Evolutionary conservation across 1,284 basidiomycete species (phyloP).

Genomic region (Flammula alnicola): DNA sequence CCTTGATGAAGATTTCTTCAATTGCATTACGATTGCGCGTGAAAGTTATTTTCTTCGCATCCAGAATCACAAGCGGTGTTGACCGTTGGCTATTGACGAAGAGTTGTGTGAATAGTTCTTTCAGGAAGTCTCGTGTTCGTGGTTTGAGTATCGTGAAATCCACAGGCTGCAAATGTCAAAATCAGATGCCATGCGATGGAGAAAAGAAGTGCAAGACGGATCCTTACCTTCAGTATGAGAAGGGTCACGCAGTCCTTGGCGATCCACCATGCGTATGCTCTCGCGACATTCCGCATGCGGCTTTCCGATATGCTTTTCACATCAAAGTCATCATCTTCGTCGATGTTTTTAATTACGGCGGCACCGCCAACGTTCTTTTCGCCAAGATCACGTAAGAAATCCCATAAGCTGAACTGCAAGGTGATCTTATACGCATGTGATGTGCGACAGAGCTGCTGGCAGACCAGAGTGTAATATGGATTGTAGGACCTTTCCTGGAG

Average conservation of each 20-base stretch:
- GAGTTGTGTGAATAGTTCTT: conserved; percentile 67
- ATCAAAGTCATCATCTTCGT: conserved; percentile 53
- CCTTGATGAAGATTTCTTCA: conserved; percentile 78
- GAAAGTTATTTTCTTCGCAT: conserved; percentile 41
- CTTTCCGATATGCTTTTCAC: conserved; percentile 62
- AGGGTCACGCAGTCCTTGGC: conserved; percentile 53
- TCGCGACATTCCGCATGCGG: conserved; percentile 66
- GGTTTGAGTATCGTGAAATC: conserved; percentile 80
- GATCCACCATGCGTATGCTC: conserved; percentile 63
- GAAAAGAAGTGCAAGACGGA: neutral
- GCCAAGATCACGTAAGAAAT: conserved; percentile 92
- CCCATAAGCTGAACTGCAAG: conserved; percentile 96
- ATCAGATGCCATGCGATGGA: neutral
- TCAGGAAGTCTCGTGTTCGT: conserved; percentile 68
- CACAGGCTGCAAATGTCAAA: conserved; percentile 63
- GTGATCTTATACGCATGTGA: conserved; percentile 90
- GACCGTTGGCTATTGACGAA: conserved; percentile 76
- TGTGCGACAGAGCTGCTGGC: conserved; percentile 71
- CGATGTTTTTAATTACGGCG: conserved; percentile 71
- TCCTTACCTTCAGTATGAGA: conserved; percentile 79
- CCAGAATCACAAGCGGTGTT: conserved; percentile 58
- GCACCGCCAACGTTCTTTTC: conserved; percentile 84
- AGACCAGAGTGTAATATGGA: conserved; percentile 93
- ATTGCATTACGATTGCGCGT: conserved; percentile 61
- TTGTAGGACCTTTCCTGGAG: conserved; percentile 89